phyloP scores from a whole-genome alignment of 2,329 filamentous ascomycete species.

The Amphichorda felina region DNA sequence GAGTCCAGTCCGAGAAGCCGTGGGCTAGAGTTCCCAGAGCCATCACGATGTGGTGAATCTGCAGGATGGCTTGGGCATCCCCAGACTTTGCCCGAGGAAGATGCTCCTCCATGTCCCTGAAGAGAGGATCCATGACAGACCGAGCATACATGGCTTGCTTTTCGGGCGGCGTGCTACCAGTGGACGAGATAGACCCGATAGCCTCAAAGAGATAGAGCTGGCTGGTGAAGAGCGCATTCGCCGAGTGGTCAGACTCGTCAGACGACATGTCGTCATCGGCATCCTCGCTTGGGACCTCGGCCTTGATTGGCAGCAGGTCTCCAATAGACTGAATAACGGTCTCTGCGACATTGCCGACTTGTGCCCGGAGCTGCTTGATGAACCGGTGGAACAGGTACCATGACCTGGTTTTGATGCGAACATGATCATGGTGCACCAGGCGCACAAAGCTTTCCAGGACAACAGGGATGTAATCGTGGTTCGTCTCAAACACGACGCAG shows the following conservation, averaged over 20 bases:
- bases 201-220: conserved; percentile 93
- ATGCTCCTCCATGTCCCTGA: conserved; percentile 77
- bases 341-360: conserved; percentile 82
- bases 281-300: conserved; percentile 67
- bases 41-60: conserved; percentile 95
- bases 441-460: conserved; percentile 87
- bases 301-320: conserved; percentile 82
- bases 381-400: conserved; percentile 97
- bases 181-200: conserved; percentile 84
- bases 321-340: conserved; percentile 83
- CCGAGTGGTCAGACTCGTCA: conserved; percentile 78
- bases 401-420: conserved; percentile 77
- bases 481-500: conserved; percentile 80
- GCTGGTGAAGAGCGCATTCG: conserved; percentile 82
- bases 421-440: conserved; percentile 77
- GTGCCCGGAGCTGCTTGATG: conserved; percentile 72
- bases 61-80: conserved; percentile 70
- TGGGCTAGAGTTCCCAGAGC: conserved; percentile 85
- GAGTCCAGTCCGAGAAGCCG: conserved; percentile 84
- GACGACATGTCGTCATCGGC: conserved; percentile 90
- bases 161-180: conserved; percentile 60
- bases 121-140: conserved; percentile 80
- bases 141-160: conserved; percentile 82
- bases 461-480: conserved; percentile 68
- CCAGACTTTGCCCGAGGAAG: conserved; percentile 65